Conservation (phyloP, 148 eudicot species). For the Rhododendron vialii region DNA sequence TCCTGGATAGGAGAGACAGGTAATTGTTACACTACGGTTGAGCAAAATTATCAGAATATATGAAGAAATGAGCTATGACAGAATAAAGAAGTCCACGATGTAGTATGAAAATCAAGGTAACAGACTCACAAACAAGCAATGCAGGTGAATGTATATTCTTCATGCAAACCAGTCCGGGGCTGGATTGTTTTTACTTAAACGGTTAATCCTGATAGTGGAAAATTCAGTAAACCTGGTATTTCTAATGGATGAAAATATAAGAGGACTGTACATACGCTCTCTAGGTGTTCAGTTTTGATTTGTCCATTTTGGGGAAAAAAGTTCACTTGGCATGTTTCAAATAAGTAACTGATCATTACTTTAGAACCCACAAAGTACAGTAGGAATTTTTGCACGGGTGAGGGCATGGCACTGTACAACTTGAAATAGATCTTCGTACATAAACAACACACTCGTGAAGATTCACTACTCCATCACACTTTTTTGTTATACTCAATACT, state of each 20-base stretch:
- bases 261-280: background rate
- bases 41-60: background rate
- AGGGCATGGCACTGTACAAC: background rate
- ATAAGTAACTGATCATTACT: background rate
- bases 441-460: background rate
- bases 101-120: background rate
- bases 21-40: background rate
- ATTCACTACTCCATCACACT: background rate
- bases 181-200: background rate
- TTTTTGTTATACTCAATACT: background rate
- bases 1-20: conserved; percentile 18
- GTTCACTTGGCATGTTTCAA: background rate
- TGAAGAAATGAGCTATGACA: background rate
- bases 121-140: background rate
- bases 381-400: background rate
- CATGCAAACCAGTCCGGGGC: background rate
- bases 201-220: background rate
- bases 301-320: background rate
- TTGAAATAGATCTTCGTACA: background rate
- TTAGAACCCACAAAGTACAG: background rate
- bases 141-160: background rate
- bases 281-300: background rate
- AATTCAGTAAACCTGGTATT: background rate
- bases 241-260: background rate
- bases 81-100: background rate